These are phyloP conservation scores for Chaetomium cochliodes DNA, from an alignment of 495 filamentous ascomycete species.

Conservation along the genomic window DNA sequence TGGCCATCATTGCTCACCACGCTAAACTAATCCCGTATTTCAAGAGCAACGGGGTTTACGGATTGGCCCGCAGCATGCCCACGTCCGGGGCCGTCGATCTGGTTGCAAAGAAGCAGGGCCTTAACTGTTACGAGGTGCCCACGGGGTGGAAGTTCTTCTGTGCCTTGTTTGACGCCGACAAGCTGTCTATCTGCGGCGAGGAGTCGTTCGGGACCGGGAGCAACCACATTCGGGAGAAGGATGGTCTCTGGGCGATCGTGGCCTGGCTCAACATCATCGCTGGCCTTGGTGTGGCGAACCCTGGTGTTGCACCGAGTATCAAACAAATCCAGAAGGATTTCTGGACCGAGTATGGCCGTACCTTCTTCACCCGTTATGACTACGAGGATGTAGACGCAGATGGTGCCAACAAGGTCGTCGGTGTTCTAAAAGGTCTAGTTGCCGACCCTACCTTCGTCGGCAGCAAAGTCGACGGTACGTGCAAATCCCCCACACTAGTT, in stretches of 20 bases:
- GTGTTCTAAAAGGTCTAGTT: slow-evolving; percentile 69
- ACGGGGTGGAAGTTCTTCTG: slow-evolving; percentile 99
- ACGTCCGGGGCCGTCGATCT: slow-evolving; percentile 93
- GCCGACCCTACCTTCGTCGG: slow-evolving; percentile 70
- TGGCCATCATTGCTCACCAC: slow-evolving; percentile 97
- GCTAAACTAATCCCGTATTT: slow-evolving; percentile 95
- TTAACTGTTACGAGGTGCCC: slow-evolving; percentile 92
- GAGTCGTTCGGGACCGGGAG: slow-evolving; percentile 98
- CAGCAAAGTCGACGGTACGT: slow-evolving; percentile 68
- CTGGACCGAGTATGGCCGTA: slow-evolving; percentile 94
- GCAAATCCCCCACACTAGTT: not conserved
- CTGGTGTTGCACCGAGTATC: slow-evolving; percentile 77
- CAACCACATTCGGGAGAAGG: slow-evolving; percentile 99
- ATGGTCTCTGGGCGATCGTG: slow-evolving; percentile 94
- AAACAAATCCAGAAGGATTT: slow-evolving; percentile 94
- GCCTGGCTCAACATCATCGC: slow-evolving; percentile 99
- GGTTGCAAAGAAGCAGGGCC: slow-evolving; percentile 88
- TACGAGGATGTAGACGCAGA: slow-evolving; percentile 92
- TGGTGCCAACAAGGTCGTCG: slow-evolving; percentile 84
- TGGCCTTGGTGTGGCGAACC: slow-evolving; percentile 79
- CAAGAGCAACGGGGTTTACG: slow-evolving; percentile 92
- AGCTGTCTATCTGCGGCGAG: slow-evolving; percentile 98
- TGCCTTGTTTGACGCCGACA: slow-evolving; percentile 92
- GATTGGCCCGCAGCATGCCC: slow-evolving; percentile 94
- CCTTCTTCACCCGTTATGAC: slow-evolving; percentile 98